These are phyloP conservation scores for Paraconiothyrium brasiliense DNA, from an alignment of 2,329 filamentous ascomycete genomes.

Conservation along the genomic window DNA sequence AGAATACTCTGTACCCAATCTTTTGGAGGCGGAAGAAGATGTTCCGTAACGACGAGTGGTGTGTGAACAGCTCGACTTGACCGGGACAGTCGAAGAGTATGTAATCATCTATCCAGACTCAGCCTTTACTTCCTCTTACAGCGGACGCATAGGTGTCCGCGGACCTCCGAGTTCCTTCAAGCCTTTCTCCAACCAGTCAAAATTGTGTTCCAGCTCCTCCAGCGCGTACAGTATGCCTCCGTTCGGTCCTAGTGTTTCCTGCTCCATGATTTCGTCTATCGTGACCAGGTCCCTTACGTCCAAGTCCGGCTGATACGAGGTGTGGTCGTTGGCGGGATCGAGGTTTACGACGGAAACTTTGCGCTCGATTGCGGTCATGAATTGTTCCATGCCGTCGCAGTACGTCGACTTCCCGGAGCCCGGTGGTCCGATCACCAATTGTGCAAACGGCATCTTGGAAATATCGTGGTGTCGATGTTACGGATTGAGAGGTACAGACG, in stretches of 20 bases:
- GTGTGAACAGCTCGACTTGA: constrained; percentile 96
- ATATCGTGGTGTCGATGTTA: neutral
- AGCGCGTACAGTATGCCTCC: constrained; percentile 92
- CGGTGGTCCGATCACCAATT: constrained; percentile 92
- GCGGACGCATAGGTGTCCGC: constrained; percentile 21
- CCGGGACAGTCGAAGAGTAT: constrained; percentile 95
- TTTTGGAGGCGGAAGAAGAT: constrained; percentile 93
- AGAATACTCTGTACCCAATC: constrained; percentile 84
- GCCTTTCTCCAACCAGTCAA: constrained; percentile 88
- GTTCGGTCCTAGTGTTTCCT: constrained; percentile 90
- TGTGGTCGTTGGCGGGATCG: constrained; percentile 94
- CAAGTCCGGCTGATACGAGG: constrained; percentile 86
- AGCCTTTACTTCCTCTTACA: constrained; percentile 17
- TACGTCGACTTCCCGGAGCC: constrained; percentile 97
- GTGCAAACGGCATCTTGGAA: constrained; percentile 65
- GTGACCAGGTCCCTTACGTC: constrained; percentile 91
- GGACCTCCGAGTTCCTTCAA: constrained; percentile 75
- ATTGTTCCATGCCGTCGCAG: constrained; percentile 99
- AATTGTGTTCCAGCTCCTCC: constrained; percentile 92
- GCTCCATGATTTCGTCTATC: constrained; percentile 92
- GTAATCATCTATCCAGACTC: constrained; percentile 74
- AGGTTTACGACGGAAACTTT: constrained; percentile 96
- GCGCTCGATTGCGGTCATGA: constrained; percentile 92
- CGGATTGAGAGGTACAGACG: neutral
- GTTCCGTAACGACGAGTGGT: constrained; percentile 89